Evolutionary conservation across 331 rosid species (phyloP), one percentile per base, ranked within the genome.

Genomic region (Pyrus hybrid): DNA sequence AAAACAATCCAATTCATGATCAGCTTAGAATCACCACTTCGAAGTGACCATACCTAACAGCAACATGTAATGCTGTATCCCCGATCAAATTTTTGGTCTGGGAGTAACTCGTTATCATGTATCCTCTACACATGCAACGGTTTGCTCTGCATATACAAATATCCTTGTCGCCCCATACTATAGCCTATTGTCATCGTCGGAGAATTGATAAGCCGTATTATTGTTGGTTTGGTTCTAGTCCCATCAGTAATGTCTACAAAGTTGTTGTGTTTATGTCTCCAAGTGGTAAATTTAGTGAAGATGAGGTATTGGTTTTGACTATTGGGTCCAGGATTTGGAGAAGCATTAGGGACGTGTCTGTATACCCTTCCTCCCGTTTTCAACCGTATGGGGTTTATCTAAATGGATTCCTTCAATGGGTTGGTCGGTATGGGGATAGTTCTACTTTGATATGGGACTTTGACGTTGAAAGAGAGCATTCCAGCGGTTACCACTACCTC

Each of bases 201-300:
- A 57, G 20, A 32, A 13, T 12, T 25, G 37, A 32, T 33, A 29
- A 41, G 21, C 13, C 51, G 3, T 32, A 53, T 32, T 41, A 26
- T 20, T 68, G 17, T 8, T 70, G 75, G 2, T 77, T 77, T 60
- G 75, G 75, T 16, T 77, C 41, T 29, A 32, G 69, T 68, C 13
- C 63, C 63, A 47, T 29, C 6, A 45, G 14, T 17, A 25, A 68
- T 60, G 70, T 58, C 7, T 77, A 68, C 22, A 76, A 77, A 33
- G 43, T 71, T 17, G 75, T 71, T 54, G 5, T 56, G 49, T 61
- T 32, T 54, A 30, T 61, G 51, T 29, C 41, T 71, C 49, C 75
- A 3, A 30, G 7, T 1, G 43, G 13, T 7, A 43, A 25, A 33
- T 18, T 12, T 70, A 41, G 33, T 22, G 65, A 29, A 20, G 23